A percentile compares a stretch with the other conserved stretches of the same genome.
phyloP scores from a whole-genome alignment of 169 alveolate species.

The Eimeria maxima region DNA sequence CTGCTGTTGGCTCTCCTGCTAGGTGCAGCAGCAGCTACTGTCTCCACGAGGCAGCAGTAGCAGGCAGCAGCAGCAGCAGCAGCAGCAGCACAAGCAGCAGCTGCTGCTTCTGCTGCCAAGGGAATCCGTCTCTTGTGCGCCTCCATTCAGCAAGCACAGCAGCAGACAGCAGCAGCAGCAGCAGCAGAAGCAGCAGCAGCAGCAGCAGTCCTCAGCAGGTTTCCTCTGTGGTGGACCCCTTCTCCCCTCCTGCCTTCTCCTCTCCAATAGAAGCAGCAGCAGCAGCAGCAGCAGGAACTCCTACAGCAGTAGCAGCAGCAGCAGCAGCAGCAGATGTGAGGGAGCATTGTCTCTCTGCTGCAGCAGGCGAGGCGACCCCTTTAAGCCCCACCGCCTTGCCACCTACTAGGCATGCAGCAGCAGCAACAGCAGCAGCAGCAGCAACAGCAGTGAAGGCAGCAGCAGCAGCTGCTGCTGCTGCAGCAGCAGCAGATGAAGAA shows the following conservation, averaged over 20 bases:
- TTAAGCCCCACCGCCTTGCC: background rate
- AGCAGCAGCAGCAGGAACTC: background rate
- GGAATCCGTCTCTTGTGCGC: background rate
- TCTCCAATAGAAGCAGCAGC: slow-evolving; percentile 10
- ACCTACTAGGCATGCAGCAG: background rate
- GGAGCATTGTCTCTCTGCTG: background rate
- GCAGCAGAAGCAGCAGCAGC: background rate
- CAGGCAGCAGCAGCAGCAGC: background rate
- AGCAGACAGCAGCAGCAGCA: background rate
- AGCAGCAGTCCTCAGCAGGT: slow-evolving; percentile 13
- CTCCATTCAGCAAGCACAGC: slow-evolving; percentile 22
- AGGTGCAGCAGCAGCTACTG: slow-evolving; percentile 26
- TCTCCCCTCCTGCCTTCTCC: background rate
- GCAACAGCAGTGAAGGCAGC: slow-evolving; percentile 5
- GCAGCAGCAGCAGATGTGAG: slow-evolving; percentile 18
- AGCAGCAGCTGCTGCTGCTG: slow-evolving; percentile 16
- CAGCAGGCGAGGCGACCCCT: background rate
- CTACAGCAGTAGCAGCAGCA: slow-evolving; percentile 6
- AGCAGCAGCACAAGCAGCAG: background rate
- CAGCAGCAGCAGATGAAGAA: slow-evolving; percentile 32
- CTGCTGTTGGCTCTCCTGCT: background rate
- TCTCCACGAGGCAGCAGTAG: background rate
- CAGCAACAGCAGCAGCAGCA: slow-evolving; percentile 26
- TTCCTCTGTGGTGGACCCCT: background rate
- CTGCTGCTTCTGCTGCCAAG: slow-evolving; percentile 12